Percentiles rank a stretch among this genome's conserved stretches.
These are phyloP conservation scores for Fraxinus angustifolia DNA, from an alignment of 305 asterid genomes.

Conservation along the genomic window DNA sequence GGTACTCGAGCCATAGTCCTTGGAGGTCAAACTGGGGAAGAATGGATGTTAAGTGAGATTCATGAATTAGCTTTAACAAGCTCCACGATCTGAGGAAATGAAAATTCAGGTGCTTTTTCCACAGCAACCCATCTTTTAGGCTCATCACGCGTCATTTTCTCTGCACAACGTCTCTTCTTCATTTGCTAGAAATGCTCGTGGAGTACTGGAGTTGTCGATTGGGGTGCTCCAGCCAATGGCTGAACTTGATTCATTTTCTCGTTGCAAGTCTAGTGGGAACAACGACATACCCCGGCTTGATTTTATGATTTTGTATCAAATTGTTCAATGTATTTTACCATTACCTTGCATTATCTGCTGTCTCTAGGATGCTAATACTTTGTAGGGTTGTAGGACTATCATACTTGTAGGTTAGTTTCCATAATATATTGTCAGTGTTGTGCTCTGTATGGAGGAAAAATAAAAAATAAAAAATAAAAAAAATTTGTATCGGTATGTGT, in stretches of 20 bases:
- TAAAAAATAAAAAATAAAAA: neutral
- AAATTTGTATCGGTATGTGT: neutral
- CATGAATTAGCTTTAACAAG: conserved; percentile 75
- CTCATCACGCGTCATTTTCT: neutral
- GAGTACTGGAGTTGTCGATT: conserved; percentile 17
- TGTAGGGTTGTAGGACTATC: conserved; percentile 42
- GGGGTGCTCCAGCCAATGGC: conserved; percentile 21
- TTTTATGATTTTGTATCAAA: conserved; percentile 41
- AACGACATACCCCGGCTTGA: conserved; percentile 28
- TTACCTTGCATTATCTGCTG: conserved; percentile 25
- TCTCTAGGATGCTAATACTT: conserved; percentile 34
- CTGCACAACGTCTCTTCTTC: conserved; percentile 7
- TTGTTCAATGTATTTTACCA: conserved; percentile 13
- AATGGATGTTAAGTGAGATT: conserved; percentile 83
- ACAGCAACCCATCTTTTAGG: conserved; percentile 14
- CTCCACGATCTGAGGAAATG: conserved; percentile 32
- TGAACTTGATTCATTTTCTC: conserved; percentile 19
- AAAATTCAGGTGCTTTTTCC: conserved; percentile 16
- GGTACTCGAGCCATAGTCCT: neutral
- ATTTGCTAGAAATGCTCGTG: conserved; percentile 22
- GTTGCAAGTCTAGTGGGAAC: conserved; percentile 33
- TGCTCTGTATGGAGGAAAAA: conserved; percentile 42
- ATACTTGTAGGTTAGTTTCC: conserved; percentile 39
- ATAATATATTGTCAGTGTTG: conserved; percentile 22
- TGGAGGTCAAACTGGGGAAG: neutral